A percentile compares a stretch with the other conserved stretches of the same genome.
Conservation (phyloP, 1,284 basidiomycete genomes). For the Coriolopsis trogii region DNA sequence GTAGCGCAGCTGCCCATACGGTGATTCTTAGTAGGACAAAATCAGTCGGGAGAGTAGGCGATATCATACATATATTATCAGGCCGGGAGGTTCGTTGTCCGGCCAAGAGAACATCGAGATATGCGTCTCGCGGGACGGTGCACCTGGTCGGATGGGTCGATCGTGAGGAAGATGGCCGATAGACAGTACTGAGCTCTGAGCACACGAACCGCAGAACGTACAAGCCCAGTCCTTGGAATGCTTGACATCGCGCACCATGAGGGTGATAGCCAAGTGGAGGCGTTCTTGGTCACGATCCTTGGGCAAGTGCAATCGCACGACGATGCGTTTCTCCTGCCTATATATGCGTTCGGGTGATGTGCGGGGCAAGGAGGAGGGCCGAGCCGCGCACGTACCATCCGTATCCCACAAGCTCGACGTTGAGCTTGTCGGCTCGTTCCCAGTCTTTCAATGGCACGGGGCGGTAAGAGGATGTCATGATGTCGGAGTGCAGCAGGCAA, state of each 20-base stretch:
- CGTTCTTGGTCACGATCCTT: constrained; percentile 14
- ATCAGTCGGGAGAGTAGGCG: neutral
- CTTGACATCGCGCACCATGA: constrained; percentile 18
- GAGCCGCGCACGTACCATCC: constrained; percentile 7
- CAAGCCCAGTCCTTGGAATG: constrained; percentile 22
- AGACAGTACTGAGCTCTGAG: neutral
- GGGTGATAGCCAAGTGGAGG: constrained; percentile 6
- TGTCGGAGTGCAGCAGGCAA: no score
- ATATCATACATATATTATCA: constrained; percentile 9
- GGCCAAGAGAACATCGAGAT: constrained; percentile 9
- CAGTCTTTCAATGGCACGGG: constrained; percentile 13
- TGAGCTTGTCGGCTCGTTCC: constrained; percentile 19
- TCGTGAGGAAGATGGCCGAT: no score
- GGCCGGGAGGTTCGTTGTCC: constrained; percentile 11
- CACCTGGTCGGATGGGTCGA: neutral
- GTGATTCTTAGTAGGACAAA: neutral
- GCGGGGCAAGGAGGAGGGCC: no score
- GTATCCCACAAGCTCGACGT: constrained; percentile 19
- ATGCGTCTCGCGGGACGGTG: constrained; percentile 11
- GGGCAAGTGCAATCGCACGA: constrained; percentile 21
- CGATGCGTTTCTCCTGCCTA: constrained; percentile 16
- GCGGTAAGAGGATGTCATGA: no score
- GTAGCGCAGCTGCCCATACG: neutral
- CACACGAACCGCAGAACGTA: constrained; percentile 18
- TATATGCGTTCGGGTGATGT: neutral